Evolutionary conservation across 208 protist species (phyloP).

Genomic region (Trypanosomatidae sp.): DNA sequence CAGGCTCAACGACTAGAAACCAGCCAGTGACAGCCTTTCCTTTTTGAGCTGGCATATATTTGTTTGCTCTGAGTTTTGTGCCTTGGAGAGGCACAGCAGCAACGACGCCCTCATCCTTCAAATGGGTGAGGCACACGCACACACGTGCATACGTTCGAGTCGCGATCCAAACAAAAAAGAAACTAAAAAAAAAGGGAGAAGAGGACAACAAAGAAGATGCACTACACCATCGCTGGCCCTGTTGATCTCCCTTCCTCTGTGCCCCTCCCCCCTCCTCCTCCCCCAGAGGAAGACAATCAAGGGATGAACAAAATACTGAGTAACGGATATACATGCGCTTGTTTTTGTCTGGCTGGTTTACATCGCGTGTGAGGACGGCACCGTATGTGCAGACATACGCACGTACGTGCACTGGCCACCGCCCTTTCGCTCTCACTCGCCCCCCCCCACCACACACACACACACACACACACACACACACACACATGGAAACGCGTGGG

Average conservation of each 20-base stretch:
- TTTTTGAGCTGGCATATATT: background rate
- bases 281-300: background rate
- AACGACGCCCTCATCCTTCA: background rate
- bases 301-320: background rate
- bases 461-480: background rate
- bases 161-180: background rate
- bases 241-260: background rate
- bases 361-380: background rate
- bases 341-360: background rate
- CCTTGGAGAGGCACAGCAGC: background rate
- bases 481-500: background rate
- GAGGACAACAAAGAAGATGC: background rate
- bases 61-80: background rate
- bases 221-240: slow-evolving; percentile 1
- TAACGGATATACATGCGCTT: slow-evolving; percentile 1
- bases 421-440: background rate
- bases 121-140: background rate
- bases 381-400: background rate
- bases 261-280: background rate
- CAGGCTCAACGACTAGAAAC: background rate
- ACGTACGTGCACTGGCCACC: background rate
- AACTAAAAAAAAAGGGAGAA: background rate
- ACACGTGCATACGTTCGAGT: background rate
- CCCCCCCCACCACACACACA: background rate
- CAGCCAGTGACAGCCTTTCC: background rate